Conservation (phyloP, 345 rosid species). For the Bretschneidera sinensis region DNA sequence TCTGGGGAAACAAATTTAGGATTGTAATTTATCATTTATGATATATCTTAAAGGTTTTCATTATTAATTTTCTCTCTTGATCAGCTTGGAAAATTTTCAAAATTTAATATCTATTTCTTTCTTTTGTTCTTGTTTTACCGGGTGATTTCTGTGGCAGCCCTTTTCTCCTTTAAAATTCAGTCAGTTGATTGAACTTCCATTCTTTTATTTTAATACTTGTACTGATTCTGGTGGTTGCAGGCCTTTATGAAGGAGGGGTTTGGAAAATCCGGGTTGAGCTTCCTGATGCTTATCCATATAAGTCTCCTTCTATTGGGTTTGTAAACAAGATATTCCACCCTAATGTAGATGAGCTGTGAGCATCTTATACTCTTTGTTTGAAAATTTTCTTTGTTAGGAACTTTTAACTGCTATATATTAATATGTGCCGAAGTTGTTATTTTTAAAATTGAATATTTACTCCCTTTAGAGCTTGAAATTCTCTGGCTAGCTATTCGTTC, state of each 20-base stretch:
- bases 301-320: conserved; percentile 71
- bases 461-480: neutral
- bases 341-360: conserved; percentile 74
- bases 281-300: conserved; percentile 76
- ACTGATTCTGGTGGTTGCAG: conserved; percentile 32
- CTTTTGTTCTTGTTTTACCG: conserved; percentile 5
- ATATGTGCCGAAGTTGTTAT: neutral
- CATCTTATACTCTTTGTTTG: conserved; percentile 12
- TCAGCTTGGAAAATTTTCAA: neutral
- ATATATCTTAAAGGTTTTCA: too few relatives aligned
- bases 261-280: conserved; percentile 74
- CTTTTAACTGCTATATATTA: neutral
- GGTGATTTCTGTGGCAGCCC: neutral
- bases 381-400: neutral
- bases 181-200: neutral
- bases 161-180: conserved; percentile 1
- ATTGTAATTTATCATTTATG: neutral
- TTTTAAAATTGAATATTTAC: neutral
- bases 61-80: too few relatives aligned
- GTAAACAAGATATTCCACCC: conserved; percentile 77
- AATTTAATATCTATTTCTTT: neutral
- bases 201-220: conserved; percentile 2
- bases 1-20: neutral
- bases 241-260: conserved; percentile 66
- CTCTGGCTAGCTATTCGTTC: neutral